A percentile compares a stretch with the other conserved stretches of the same genome.
These are phyloP conservation scores for Barbarea vulgaris DNA, from an alignment of 345 rosid genomes.

Conservation along the genomic window DNA sequence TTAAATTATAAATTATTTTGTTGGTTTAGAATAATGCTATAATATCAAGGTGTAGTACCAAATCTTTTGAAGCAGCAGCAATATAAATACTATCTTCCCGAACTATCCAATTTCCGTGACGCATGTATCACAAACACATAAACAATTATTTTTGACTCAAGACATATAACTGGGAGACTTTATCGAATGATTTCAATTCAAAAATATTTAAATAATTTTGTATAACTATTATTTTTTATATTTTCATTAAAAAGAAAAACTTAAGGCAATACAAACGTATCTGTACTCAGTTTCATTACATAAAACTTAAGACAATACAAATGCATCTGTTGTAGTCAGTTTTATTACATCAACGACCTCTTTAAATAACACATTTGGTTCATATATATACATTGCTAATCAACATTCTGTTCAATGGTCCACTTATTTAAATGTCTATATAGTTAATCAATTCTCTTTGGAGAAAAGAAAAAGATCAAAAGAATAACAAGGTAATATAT, in stretches of 20 bases:
- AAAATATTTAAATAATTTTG: not conserved
- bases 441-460: not conserved
- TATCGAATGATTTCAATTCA: not conserved
- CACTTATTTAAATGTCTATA: not conserved
- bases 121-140: not conserved
- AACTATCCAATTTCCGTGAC: constrained; percentile 4
- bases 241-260: not conserved
- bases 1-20: constrained; percentile 4
- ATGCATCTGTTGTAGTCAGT: not conserved
- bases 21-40: not conserved
- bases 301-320: not conserved
- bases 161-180: no score
- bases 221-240: not conserved
- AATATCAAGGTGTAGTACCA: constrained; percentile 3
- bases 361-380: not conserved
- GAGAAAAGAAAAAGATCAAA: not conserved
- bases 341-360: not conserved
- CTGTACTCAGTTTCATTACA: not conserved
- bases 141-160: not conserved
- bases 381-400: constrained; percentile 12
- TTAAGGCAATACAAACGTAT: not conserved
- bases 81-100: constrained; percentile 4
- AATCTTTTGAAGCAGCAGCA: constrained; percentile 5
- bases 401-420: not conserved
- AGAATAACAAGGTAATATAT: not conserved